Evolutionary conservation across 768 basidiomycete species (phyloP).

Genomic region (Pisolithus tinctorius): DNA sequence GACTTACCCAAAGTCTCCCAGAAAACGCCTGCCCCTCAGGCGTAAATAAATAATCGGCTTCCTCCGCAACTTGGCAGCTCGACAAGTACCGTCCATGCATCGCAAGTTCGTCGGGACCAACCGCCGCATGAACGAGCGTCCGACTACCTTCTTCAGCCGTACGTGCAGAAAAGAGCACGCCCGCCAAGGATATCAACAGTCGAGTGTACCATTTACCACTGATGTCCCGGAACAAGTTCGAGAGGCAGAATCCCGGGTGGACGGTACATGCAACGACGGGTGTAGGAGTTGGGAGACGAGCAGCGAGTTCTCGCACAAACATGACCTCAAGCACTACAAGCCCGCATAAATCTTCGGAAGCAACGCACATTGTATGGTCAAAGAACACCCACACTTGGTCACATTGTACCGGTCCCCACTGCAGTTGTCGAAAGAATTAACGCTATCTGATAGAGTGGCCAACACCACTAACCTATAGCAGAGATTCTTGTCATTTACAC

Average conservation of each 20-base stretch:
- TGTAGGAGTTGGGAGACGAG: constrained; percentile 16
- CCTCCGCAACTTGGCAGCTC: constrained; percentile 18
- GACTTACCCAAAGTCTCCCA: constrained; percentile 28
- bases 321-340: constrained; percentile 25
- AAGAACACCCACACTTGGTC: constrained; percentile 18
- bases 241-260: constrained; percentile 30
- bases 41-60: constrained; percentile 24
- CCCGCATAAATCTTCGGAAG: neutral
- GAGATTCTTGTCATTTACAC: constrained; percentile 17
- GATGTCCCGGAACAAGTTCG: constrained; percentile 17
- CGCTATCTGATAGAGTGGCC: neutral
- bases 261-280: constrained; percentile 21
- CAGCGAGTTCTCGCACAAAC: constrained; percentile 28
- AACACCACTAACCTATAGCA: constrained; percentile 12
- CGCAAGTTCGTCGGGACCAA: constrained; percentile 17
- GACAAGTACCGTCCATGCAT: constrained; percentile 28
- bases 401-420: constrained; percentile 16
- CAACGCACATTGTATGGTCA: neutral
- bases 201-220: constrained; percentile 1
- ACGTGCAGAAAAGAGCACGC: constrained; percentile 14
- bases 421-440: neutral
- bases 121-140: constrained; percentile 27
- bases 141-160: constrained; percentile 30
- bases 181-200: neutral
- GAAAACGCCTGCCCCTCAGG: constrained; percentile 23